Conservation (phyloP, 306 rosid genomes). For the Pachyrhizus erosus region DNA sequence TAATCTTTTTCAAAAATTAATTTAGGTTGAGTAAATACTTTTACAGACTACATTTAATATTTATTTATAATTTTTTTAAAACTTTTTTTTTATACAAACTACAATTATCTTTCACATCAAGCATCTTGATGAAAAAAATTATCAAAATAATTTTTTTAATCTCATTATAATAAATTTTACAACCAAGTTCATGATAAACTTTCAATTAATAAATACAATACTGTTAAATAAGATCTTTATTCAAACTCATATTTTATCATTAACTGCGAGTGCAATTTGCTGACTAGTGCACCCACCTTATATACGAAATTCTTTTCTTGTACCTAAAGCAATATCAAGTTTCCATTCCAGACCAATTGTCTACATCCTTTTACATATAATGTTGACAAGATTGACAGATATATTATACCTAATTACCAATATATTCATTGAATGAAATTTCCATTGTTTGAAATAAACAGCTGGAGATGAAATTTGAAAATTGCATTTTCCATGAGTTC, state of each 20-base stretch:
- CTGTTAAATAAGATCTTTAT: background rate
- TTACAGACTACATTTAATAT: no score
- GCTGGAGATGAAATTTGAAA: conserved; percentile 25
- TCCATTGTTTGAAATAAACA: background rate
- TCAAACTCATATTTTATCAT: background rate
- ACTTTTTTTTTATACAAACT: no score
- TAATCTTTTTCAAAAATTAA: no score
- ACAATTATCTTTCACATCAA: no score
- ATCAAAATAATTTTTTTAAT: no score
- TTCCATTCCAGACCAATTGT: background rate
- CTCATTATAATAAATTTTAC: background rate
- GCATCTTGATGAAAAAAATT: no score
- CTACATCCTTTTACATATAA: background rate
- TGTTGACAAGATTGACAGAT: conserved; percentile 23
- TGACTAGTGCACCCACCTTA: background rate
- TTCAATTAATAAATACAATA: no score
- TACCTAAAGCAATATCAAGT: conserved; percentile 3
- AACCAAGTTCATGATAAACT: background rate
- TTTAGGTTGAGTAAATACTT: background rate
- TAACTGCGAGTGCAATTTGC: background rate
- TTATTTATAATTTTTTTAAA: no score
- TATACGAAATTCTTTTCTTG: conserved; percentile 34
- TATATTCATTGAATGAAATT: background rate
- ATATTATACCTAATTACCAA: conserved; percentile 4
- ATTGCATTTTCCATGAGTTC: background rate